Percentiles rank a stretch among this genome's conserved stretches.
Conservation (phyloP, 164 flowering plant genomes). For the Platanus orientalis region DNA sequence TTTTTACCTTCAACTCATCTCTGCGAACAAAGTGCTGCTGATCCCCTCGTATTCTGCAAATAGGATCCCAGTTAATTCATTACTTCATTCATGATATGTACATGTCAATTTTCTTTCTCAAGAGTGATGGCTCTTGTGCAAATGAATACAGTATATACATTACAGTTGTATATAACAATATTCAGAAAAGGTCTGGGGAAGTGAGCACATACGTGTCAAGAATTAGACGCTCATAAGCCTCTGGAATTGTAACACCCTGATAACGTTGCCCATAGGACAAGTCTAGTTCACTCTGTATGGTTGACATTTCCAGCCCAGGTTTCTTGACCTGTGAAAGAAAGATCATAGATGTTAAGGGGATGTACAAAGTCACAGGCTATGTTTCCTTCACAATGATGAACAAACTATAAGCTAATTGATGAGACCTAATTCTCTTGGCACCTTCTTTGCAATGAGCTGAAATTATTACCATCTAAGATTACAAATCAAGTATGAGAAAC, state of each 20-base stretch:
- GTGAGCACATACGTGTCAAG: conserved; percentile 77
- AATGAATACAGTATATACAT: not conserved
- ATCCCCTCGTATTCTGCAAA: conserved; percentile 84
- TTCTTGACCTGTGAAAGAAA: conserved; percentile 71
- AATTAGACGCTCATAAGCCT: conserved; percentile 94
- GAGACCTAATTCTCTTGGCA: too few relatives aligned
- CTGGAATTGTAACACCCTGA: conserved; percentile 76
- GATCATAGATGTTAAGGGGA: not conserved
- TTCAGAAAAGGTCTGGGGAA: conserved; percentile 1
- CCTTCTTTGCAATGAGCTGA: too few relatives aligned
- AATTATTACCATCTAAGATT: too few relatives aligned
- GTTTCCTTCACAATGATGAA: not conserved
- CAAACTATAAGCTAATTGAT: not conserved
- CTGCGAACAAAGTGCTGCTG: conserved; percentile 98
- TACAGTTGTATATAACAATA: not conserved
- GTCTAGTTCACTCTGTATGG: conserved; percentile 91
- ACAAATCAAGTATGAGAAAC: too few relatives aligned
- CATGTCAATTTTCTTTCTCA: not conserved
- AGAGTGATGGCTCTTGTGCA: not conserved
- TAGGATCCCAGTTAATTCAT: not conserved
- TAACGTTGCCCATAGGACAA: conserved; percentile 88
- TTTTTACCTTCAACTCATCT: conserved; percentile 81
- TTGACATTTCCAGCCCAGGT: conserved; percentile 91
- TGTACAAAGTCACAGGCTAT: not conserved
- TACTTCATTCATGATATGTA: too few relatives aligned